Evolutionary conservation across 1,284 basidiomycete genomes (phyloP).

Genomic region (Ganoderma sinense): DNA sequence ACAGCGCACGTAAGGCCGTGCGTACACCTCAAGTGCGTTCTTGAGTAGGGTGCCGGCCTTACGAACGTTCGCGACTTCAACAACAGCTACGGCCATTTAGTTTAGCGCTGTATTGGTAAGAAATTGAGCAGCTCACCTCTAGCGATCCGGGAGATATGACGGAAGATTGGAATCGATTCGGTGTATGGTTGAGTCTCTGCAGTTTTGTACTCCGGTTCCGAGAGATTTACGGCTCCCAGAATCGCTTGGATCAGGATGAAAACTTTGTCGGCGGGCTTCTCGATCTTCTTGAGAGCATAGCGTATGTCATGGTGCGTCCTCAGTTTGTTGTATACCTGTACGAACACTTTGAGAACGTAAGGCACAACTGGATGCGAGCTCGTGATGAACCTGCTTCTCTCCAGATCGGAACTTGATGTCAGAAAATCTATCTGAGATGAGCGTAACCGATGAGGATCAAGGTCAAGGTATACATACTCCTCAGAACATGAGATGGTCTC

Average conservation of each 20-base stretch:
- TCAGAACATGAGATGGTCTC: conserved; percentile 71
- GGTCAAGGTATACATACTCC: conserved; percentile 58
- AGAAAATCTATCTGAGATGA: conserved; percentile 54
- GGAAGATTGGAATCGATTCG: conserved; percentile 72
- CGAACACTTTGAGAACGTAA: conserved; percentile 29
- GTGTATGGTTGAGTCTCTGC: conserved; percentile 74
- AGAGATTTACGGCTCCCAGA: conserved; percentile 74
- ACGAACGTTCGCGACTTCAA: conserved; percentile 74
- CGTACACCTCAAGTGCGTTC: conserved; percentile 73
- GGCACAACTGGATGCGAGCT: neutral
- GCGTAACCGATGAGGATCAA: neutral
- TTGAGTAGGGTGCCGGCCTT: conserved; percentile 70
- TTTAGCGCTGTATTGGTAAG: neutral
- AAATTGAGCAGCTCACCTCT: conserved; percentile 53
- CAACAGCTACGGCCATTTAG: conserved; percentile 54
- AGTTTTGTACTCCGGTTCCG: conserved; percentile 68
- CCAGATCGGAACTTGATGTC: conserved; percentile 72
- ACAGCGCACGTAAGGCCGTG: neutral
- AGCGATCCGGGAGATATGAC: conserved; percentile 71
- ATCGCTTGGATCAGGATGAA: conserved; percentile 84
- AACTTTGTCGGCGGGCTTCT: conserved; percentile 73
- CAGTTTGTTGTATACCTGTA: conserved; percentile 69
- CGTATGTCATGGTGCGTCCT: conserved; percentile 75
- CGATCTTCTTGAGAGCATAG: conserved; percentile 71
- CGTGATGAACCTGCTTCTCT: conserved; percentile 65